Conservation (phyloP, 768 basidiomycete species). For the Tricholoma bakamatsutake region DNA sequence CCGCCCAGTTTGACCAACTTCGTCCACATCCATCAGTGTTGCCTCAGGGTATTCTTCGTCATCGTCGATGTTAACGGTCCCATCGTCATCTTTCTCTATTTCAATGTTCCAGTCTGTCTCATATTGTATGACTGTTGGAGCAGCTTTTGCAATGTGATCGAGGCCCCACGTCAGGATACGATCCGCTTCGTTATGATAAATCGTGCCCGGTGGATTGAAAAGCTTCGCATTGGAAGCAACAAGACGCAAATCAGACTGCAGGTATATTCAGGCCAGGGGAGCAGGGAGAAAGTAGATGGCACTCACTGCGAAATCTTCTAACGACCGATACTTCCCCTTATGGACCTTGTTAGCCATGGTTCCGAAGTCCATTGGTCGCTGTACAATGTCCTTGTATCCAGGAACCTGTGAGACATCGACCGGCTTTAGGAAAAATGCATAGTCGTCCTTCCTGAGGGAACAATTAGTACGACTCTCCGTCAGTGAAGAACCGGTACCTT, state of each 20-base stretch:
- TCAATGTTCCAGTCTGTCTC: slow-evolving; percentile 85
- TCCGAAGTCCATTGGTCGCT: slow-evolving; percentile 88
- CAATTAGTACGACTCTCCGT: slow-evolving; percentile 5
- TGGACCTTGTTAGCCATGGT: slow-evolving; percentile 79
- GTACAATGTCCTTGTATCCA: slow-evolving; percentile 63
- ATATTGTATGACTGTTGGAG: slow-evolving; percentile 71
- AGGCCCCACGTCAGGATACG: slow-evolving; percentile 64
- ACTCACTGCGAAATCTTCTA: slow-evolving; percentile 76
- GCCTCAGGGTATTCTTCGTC: slow-evolving; percentile 26
- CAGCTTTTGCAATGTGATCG: slow-evolving; percentile 67
- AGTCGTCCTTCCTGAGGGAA: slow-evolving; percentile 67
- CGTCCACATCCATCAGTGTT: slow-evolving; percentile 44
- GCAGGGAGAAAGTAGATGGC: neutral
- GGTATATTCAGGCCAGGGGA: slow-evolving; percentile 2
- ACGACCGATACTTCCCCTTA: slow-evolving; percentile 67
- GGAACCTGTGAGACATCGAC: slow-evolving; percentile 57
- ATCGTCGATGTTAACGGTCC: slow-evolving; percentile 30
- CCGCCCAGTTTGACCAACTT: slow-evolving; percentile 29
- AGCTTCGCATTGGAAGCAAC: slow-evolving; percentile 69
- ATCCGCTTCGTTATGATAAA: slow-evolving; percentile 72
- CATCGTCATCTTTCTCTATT: slow-evolving; percentile 60
- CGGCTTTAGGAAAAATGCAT: slow-evolving; percentile 73
- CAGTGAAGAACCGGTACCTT: slow-evolving; percentile 41
- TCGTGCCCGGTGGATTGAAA: slow-evolving; percentile 70
- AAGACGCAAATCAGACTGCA: slow-evolving; percentile 62